phyloP scores from a whole-genome alignment of 805 yeast species.

The Candida palmyrensis region DNA sequence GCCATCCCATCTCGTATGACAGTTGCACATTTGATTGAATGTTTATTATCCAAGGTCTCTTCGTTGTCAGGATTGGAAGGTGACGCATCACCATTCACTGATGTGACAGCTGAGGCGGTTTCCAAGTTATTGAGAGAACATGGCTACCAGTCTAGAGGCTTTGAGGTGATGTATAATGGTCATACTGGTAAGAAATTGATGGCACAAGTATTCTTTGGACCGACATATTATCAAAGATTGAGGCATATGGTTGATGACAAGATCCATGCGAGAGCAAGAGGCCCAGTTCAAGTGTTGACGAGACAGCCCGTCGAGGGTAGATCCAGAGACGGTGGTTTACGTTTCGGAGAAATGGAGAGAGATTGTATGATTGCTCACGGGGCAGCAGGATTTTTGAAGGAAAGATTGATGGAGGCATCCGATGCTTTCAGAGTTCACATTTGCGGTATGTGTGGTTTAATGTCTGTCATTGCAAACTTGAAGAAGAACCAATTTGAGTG shows the following conservation, averaged over 20 bases:
- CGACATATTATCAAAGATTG: conserved; percentile 96
- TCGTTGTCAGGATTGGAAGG: conserved; percentile 95
- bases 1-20: conserved; percentile 99
- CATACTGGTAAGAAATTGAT: conserved; percentile 96
- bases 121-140: conserved; percentile 89
- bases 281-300: conserved; percentile 95
- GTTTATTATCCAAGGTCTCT: conserved; percentile 92
- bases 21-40: conserved; percentile 98
- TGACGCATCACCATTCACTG: conserved; percentile 99
- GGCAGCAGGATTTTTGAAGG: conserved; percentile 97
- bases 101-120: conserved; percentile 95
- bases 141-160: conserved; percentile 97
- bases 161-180: conserved; percentile 97
- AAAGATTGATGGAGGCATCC: conserved; percentile 97
- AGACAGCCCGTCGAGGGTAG: conserved; percentile 99
- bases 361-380: conserved; percentile 99
- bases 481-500: conserved; percentile 98
- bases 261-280: conserved; percentile 98
- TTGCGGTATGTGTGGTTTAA: conserved; percentile 97
- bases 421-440: conserved; percentile 98
- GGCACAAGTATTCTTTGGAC: conserved; percentile 99
- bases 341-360: conserved; percentile 99
- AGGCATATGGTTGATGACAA: conserved; percentile 99
- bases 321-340: conserved; percentile 97
- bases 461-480: conserved; percentile 95